These are phyloP conservation scores for Thelonectria discophora DNA, from an alignment of 2,329 filamentous ascomycete species.

Conservation along the genomic window DNA sequence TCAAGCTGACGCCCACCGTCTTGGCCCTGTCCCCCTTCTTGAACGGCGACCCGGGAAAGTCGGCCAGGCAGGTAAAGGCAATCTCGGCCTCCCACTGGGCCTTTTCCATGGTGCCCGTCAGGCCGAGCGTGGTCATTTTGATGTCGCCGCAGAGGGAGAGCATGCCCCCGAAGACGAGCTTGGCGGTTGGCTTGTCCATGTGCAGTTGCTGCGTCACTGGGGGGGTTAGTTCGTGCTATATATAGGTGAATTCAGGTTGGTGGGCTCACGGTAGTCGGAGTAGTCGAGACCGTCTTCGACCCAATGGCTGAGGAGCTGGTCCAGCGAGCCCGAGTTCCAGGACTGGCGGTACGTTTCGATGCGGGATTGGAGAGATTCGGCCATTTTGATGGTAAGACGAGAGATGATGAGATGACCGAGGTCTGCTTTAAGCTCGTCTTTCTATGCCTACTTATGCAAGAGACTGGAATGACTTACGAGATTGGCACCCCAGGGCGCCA, in stretches of 20 bases:
- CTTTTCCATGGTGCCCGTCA: not conserved
- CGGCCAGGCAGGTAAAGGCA: conserved; percentile 4
- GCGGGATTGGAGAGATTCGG: conserved; percentile 1
- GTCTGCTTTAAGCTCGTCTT: too few relatives aligned
- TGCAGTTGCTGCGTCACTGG: conserved; percentile 4
- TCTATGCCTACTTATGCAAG: too few relatives aligned
- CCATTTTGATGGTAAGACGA: not conserved
- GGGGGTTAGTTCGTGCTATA: not conserved
- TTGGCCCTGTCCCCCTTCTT: conserved; percentile 6
- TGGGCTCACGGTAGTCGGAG: conserved; percentile 8
- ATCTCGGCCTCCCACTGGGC: conserved; percentile 7
- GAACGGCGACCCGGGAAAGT: conserved; percentile 8
- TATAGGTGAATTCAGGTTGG: not conserved
- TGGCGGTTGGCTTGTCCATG: conserved; percentile 2
- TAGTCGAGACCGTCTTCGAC: conserved; percentile 5
- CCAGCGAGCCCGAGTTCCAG: conserved; percentile 8
- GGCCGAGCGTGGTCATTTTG: conserved; percentile 2
- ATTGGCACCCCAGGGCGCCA: too few relatives aligned
- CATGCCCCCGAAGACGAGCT: conserved; percentile 8
- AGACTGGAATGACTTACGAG: too few relatives aligned
- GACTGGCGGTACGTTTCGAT: conserved; percentile 7
- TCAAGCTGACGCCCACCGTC: conserved; percentile 4
- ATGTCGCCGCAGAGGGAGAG: conserved; percentile 6
- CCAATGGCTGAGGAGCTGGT: not conserved
- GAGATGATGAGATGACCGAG: too few relatives aligned